Evolutionary conservation across 2,329 filamentous ascomycete genomes (phyloP).

Genomic region (Aureobasidium sp.): DNA sequence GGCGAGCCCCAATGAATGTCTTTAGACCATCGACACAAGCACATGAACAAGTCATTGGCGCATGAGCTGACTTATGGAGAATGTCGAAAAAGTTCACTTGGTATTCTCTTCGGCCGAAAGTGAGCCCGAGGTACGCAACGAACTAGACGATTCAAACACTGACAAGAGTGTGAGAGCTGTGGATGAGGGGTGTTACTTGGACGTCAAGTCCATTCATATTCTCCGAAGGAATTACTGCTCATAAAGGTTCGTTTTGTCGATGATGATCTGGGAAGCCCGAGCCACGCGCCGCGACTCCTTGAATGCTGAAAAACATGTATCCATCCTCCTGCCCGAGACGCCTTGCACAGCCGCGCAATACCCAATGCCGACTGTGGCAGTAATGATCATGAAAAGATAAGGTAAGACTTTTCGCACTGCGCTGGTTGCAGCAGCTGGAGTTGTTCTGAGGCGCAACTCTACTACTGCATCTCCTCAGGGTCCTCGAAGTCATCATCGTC

Average conservation of each 20-base stretch:
- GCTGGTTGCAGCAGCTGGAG: background rate
- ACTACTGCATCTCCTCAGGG: conserved; percentile 59
- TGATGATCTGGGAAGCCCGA: background rate
- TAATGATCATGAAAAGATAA: conserved; percentile 5
- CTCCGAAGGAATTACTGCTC: background rate
- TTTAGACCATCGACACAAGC: background rate
- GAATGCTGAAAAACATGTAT: conserved; percentile 6
- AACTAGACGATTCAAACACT: background rate
- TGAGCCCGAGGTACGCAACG: background rate
- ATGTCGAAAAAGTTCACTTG: background rate
- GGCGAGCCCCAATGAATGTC: background rate
- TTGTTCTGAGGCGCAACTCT: background rate
- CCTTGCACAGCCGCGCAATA: conserved; percentile 1
- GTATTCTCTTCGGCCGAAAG: too few relatives aligned
- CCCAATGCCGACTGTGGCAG: conserved; percentile 1
- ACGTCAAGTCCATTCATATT: background rate
- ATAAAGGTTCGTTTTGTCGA: background rate
- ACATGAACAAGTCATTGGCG: background rate
- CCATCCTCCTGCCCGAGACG: conserved; percentile 4
- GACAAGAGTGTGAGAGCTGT: background rate
- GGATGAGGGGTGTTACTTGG: background rate
- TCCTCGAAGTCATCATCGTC: conserved; percentile 63
- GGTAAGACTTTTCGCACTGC: conserved; percentile 2
- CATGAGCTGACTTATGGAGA: background rate
- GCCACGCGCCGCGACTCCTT: background rate